Evolutionary conservation across 148 eudicot genomes (phyloP).

Genomic region (Simmondsia chinensis): DNA sequence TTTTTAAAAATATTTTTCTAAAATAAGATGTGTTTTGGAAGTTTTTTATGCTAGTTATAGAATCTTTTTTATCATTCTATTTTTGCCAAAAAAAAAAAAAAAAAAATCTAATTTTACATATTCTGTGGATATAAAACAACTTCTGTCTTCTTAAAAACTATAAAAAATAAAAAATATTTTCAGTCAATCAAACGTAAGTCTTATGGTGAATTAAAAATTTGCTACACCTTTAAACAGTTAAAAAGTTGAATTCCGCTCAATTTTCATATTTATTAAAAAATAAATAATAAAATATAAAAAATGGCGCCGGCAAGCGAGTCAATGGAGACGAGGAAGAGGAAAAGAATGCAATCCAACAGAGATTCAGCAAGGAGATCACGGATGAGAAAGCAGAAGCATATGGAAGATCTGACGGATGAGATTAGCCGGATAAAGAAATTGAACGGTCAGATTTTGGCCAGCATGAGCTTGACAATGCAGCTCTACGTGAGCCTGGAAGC

Average conservation of each 20-base stretch:
- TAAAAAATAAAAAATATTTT: too few species aligned
- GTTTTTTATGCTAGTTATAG: too few species aligned
- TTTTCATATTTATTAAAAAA: not conserved
- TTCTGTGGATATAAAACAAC: too few species aligned
- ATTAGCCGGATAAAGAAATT: slow-evolving; percentile 24
- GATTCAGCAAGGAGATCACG: slow-evolving; percentile 70
- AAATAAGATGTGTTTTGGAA: too few species aligned
- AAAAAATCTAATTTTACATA: too few species aligned
- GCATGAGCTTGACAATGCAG: slow-evolving; percentile 27
- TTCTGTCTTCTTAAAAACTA: too few species aligned
- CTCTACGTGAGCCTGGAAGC: slow-evolving; percentile 34
- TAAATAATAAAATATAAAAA: not conserved
- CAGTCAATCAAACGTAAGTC: too few species aligned
- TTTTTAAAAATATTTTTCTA: too few species aligned
- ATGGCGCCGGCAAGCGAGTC: not conserved
- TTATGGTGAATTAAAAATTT: too few species aligned
- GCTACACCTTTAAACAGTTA: too few species aligned
- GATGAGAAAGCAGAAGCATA: slow-evolving; percentile 45
- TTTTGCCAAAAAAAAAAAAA: too few species aligned
- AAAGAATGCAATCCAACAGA: slow-evolving; percentile 62
- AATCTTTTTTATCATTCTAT: too few species aligned
- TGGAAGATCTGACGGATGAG: slow-evolving; percentile 37
- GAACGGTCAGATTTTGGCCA: slow-evolving; percentile 26
- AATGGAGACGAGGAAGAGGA: slow-evolving; percentile 44
- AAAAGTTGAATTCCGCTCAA: not conserved